Evolutionary conservation across 2,329 filamentous ascomycete genomes (phyloP).

Genomic region (Exophiala mesophila): DNA sequence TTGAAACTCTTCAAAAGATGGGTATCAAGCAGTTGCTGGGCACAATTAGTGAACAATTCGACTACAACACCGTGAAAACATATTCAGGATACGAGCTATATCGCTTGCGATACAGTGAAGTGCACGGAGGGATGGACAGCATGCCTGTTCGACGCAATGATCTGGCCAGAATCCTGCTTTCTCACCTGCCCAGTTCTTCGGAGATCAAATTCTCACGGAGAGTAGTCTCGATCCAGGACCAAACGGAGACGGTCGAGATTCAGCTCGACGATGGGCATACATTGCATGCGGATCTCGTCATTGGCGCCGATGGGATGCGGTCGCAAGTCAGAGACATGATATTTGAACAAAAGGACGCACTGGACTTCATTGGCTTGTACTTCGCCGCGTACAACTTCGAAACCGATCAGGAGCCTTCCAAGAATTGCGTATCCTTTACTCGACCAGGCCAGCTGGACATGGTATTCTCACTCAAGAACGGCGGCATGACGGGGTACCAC

Average conservation of each 20-base stretch:
- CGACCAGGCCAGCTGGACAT: conserved; percentile 9
- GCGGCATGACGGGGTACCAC: conserved; percentile 8
- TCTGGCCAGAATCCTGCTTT: conserved; percentile 5
- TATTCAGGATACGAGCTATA: conserved; percentile 4
- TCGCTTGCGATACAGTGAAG: conserved; percentile 6
- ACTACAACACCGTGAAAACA: conserved; percentile 6
- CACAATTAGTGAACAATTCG: no score
- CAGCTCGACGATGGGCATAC: conserved; percentile 6
- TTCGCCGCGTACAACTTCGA: conserved; percentile 10
- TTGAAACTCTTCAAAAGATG: conserved; percentile 51
- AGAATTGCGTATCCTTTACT: conserved; percentile 8
- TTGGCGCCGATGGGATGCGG: conserved; percentile 30
- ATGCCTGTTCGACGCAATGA: conserved; percentile 7
- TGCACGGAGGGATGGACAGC: not conserved
- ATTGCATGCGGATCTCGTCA: conserved; percentile 26
- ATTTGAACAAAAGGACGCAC: conserved; percentile 1
- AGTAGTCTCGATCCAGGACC: conserved; percentile 8
- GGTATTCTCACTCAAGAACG: conserved; percentile 2
- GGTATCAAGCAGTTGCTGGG: conserved; percentile 33
- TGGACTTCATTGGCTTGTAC: conserved; percentile 11
- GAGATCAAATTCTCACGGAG: conserved; percentile 3
- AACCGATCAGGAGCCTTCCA: not conserved
- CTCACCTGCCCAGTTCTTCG: no score
- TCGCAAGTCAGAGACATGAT: conserved; percentile 27
- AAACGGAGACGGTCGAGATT: conserved; percentile 9